These are phyloP conservation scores for Colletotrichum sp. DNA, from an alignment of 2,329 filamentous ascomycete species.

Conservation along the genomic window DNA sequence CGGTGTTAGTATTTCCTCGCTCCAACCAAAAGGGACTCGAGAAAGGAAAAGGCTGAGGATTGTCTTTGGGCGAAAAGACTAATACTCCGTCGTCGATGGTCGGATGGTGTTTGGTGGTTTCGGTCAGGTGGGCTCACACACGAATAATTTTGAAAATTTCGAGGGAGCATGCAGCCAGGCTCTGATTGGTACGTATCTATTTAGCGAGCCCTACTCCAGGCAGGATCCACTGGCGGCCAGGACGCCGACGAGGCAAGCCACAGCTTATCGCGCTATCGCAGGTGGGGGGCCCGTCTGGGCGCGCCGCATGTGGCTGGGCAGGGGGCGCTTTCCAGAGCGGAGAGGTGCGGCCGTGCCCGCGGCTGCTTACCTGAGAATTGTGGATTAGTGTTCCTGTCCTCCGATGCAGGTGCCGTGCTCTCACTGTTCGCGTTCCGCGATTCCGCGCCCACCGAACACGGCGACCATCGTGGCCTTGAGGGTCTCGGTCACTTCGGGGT, in stretches of 20 bases:
- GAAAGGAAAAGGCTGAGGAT: conserved; percentile 43
- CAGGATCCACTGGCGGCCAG: not conserved
- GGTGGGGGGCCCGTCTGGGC: not conserved
- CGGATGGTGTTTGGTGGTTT: conserved; percentile 3
- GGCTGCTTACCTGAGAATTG: not conserved
- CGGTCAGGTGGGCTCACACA: not conserved
- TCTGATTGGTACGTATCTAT: not conserved
- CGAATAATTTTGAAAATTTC: not conserved
- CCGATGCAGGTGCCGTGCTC: not conserved
- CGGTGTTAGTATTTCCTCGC: conserved; percentile 50
- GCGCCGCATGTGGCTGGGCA: not conserved
- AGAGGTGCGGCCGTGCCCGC: not conserved
- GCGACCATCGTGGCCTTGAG: not conserved
- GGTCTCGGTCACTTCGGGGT: conserved; percentile 7
- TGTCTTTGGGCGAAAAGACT: conserved; percentile 39
- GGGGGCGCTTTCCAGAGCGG: not conserved
- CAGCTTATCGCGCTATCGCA: not conserved
- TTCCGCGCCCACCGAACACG: not conserved
- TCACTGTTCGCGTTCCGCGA: not conserved
- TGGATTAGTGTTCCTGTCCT: not conserved
- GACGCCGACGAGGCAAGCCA: not conserved
- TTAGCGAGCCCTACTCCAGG: not conserved
- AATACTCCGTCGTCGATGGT: conserved; percentile 24
- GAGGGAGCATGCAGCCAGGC: not conserved
- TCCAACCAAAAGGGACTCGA: conserved; percentile 47